These are phyloP conservation scores for Chamaenerion angustifolium DNA, from an alignment of 345 rosid species.

Conservation along the genomic window DNA sequence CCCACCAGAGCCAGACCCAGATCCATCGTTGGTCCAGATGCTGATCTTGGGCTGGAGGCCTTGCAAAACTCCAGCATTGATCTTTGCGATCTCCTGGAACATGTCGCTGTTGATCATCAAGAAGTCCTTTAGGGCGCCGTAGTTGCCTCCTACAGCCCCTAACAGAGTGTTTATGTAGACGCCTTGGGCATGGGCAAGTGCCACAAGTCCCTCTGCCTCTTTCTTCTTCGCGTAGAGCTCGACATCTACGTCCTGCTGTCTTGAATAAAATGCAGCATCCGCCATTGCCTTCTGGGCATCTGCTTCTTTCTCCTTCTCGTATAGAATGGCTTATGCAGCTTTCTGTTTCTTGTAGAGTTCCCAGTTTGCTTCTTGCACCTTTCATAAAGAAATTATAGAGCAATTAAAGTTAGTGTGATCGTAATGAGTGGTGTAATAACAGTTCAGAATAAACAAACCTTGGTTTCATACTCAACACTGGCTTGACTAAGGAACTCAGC, in stretches of 20 bases:
- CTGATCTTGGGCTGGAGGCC: slow-evolving; percentile 60
- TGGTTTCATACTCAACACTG: slow-evolving; percentile 67
- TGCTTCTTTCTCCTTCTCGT: too few relatives aligned
- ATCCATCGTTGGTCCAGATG: slow-evolving; percentile 46
- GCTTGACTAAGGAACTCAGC: slow-evolving; percentile 66
- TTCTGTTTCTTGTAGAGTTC: slow-evolving; percentile 24
- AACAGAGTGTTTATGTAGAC: slow-evolving; percentile 35
- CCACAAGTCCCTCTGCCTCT: slow-evolving; percentile 54
- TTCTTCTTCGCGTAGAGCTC: slow-evolving; percentile 33
- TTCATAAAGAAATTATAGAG: too few relatives aligned
- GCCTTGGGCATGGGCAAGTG: slow-evolving; percentile 52
- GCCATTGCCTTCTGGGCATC: too few relatives aligned
- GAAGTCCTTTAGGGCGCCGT: too few relatives aligned
- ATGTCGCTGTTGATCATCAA: slow-evolving; percentile 42
- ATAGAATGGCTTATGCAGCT: too few relatives aligned
- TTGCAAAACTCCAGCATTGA: slow-evolving; percentile 42
- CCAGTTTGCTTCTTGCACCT: slow-evolving; percentile 26
- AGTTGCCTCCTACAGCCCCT: slow-evolving; percentile 39
- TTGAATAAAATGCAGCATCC: slow-evolving; percentile 45
- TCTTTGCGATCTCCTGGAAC: slow-evolving; percentile 44
- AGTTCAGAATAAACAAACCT: too few relatives aligned
- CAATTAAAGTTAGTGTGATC: too few relatives aligned
- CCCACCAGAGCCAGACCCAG: slow-evolving; percentile 6
- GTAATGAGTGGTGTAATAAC: too few relatives aligned
- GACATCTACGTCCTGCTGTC: slow-evolving; percentile 29